These are phyloP conservation scores for Sodiomyces alkalinus DNA, from an alignment of 2,329 filamentous ascomycete genomes.

Conservation along the genomic window DNA sequence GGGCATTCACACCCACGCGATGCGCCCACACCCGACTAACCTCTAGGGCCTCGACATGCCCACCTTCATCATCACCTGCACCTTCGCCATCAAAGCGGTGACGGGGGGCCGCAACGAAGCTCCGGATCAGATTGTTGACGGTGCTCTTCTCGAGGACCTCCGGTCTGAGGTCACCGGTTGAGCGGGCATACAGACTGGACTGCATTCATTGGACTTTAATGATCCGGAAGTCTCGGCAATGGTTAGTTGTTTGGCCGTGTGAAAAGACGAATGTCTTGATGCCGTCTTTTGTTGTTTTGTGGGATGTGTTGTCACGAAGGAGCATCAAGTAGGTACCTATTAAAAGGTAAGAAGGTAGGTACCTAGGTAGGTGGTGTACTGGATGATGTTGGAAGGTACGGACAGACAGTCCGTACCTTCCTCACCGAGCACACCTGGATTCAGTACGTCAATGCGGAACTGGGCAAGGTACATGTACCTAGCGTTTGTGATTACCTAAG, in stretches of 20 bases:
- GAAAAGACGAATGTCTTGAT: not conserved
- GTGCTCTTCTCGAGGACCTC: constrained; percentile 50
- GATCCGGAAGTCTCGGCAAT: not conserved
- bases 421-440: no score
- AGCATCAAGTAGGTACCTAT: no score
- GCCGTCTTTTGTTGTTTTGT: not conserved
- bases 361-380: no score
- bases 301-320: not conserved
- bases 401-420: no score
- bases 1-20: constrained; percentile 59
- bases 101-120: constrained; percentile 51
- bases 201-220: constrained; percentile 46
- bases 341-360: no score
- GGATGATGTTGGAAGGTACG: no score
- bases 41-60: no score
- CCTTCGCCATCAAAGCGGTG: constrained; percentile 52
- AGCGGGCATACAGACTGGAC: constrained; percentile 64
- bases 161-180: constrained; percentile 50
- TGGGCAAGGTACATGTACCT: no score
- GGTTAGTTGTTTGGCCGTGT: not conserved
- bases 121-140: constrained; percentile 48
- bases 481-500: no score
- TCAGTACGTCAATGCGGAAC: no score
- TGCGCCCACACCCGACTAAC: constrained; percentile 58
- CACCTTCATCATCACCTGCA: constrained; percentile 4